phyloP scores from a whole-genome alignment of 306 rosid genomes.

The Fragaria iinumae region DNA sequence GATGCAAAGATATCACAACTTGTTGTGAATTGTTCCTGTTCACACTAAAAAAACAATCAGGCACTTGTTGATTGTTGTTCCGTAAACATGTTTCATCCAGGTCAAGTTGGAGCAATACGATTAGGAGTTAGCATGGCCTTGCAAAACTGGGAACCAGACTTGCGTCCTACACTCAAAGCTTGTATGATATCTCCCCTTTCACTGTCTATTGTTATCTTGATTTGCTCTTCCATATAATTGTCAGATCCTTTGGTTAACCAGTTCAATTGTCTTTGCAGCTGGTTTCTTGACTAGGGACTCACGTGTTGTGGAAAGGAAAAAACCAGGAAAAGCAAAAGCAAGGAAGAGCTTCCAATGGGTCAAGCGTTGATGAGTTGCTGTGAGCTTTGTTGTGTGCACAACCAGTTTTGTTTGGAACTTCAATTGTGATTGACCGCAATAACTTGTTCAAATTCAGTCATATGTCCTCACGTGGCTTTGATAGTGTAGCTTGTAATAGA shows the following conservation, averaged over 20 bases:
- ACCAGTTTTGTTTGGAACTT: slow-evolving; percentile 27
- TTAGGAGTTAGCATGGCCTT: slow-evolving; percentile 92
- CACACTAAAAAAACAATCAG: background rate
- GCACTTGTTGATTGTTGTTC: background rate
- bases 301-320: slow-evolving; percentile 93
- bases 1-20: background rate
- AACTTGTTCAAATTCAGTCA: slow-evolving; percentile 6
- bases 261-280: slow-evolving; percentile 40
- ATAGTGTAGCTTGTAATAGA: slow-evolving; percentile 9
- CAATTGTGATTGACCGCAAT: slow-evolving; percentile 27
- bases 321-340: slow-evolving; percentile 97
- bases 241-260: slow-evolving; percentile 16
- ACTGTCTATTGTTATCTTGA: background rate
- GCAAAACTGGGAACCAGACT: slow-evolving; percentile 94
- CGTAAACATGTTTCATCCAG: slow-evolving; percentile 34
- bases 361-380: slow-evolving; percentile 56
- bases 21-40: background rate
- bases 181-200: slow-evolving; percentile 36
- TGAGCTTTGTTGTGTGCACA: slow-evolving; percentile 17
- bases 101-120: slow-evolving; percentile 96
- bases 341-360: slow-evolving; percentile 99
- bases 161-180: slow-evolving; percentile 74
- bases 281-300: slow-evolving; percentile 95
- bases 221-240: background rate
- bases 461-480: background rate